Conservation (phyloP, 2,329 filamentous ascomycete genomes). For the Aspergillus sp. region DNA sequence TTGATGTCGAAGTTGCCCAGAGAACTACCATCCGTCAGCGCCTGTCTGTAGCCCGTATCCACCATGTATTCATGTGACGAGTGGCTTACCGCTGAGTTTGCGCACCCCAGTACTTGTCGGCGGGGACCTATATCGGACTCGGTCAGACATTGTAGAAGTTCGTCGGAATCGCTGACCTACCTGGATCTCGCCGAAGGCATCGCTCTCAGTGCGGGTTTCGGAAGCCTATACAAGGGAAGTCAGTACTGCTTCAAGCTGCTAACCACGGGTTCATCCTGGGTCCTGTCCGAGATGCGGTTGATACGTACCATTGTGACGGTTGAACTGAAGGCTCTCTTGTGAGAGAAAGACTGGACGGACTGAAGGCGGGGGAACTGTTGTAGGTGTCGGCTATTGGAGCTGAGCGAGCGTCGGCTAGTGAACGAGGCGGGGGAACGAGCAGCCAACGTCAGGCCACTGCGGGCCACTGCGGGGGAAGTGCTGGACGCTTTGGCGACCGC, state of each 20-base stretch:
- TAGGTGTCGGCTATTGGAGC: slow-evolving; percentile 35
- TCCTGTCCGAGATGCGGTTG: neutral
- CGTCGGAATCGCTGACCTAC: slow-evolving; percentile 32
- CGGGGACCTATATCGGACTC: slow-evolving; percentile 61
- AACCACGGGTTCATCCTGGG: neutral
- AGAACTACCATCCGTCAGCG: slow-evolving; percentile 56
- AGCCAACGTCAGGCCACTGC: slow-evolving; percentile 33
- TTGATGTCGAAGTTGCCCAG: slow-evolving; percentile 99
- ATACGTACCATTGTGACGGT: slow-evolving; percentile 43
- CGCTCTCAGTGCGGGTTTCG: slow-evolving; percentile 79
- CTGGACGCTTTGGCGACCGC: slow-evolving; percentile 32
- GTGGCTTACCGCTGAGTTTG: slow-evolving; percentile 77
- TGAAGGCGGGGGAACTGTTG: slow-evolving; percentile 44
- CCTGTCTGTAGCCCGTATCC: neutral
- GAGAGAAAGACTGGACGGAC: slow-evolving; percentile 34
- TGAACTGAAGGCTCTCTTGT: slow-evolving; percentile 43
- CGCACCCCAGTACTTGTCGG: slow-evolving; percentile 97
- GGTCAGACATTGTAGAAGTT: slow-evolving; percentile 18
- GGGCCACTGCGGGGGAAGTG: slow-evolving; percentile 40
- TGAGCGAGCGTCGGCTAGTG: slow-evolving; percentile 33
- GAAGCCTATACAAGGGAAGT: slow-evolving; percentile 36
- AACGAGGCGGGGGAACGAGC: slow-evolving; percentile 35
- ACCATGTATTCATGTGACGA: neutral
- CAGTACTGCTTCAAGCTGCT: slow-evolving; percentile 11
- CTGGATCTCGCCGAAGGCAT: slow-evolving; percentile 96